Base-by-base conservation (phyloP, 345 rosid genomes). In the Ailanthus altissimus region DNA sequence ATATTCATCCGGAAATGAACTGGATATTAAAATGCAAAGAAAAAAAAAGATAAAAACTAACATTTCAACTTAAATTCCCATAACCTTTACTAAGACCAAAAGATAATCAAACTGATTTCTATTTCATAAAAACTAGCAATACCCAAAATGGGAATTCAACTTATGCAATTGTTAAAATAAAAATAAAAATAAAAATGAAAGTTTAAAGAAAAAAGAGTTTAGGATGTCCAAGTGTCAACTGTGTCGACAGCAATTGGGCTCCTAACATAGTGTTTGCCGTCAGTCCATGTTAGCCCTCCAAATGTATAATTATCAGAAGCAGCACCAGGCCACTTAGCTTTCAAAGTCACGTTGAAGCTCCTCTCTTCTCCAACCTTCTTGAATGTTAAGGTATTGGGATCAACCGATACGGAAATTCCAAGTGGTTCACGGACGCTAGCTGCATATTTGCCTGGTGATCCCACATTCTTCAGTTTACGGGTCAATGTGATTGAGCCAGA, bases 391-490 rank as follows among this genome's bases (percentile, higher is more conserved):
- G 10, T 9, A 8, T 16, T 81, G 0, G 94, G 97, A 69, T 89
- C 77, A 2, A 92, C 92, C 0, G 70, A 16, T 21, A 89, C 87
- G 0, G 84, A 78, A 40, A 92, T 68, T 1, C 97, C 93, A 6
- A 77, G 58, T 16, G 97, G 94, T 50, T 83, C 75, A 8, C 70
- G 75, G 3, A 89, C 67, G 2, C 18, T 36, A 11, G 78, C 90
- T 0, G 45, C 68, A 50, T 90, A 92, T 3, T 21, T 84, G 10
- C 88, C 86, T 1, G 94, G 87, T 0, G 83, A 28, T 2, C 98
- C 98, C 6, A 92, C 97, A 77, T 91, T 92, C 89, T 83, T 92
- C 75, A 94, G 71, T 40, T 70, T 88, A 6, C 97, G 83, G 0
- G 79, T 78, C 40, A 90, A 26, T 0, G 87, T 86, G 13, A 83